Evolutionary conservation across 163 green algal genomes (phyloP), one percentile per base, ranked within the genome.

Genomic region (Scenedesmus sp.): DNA sequence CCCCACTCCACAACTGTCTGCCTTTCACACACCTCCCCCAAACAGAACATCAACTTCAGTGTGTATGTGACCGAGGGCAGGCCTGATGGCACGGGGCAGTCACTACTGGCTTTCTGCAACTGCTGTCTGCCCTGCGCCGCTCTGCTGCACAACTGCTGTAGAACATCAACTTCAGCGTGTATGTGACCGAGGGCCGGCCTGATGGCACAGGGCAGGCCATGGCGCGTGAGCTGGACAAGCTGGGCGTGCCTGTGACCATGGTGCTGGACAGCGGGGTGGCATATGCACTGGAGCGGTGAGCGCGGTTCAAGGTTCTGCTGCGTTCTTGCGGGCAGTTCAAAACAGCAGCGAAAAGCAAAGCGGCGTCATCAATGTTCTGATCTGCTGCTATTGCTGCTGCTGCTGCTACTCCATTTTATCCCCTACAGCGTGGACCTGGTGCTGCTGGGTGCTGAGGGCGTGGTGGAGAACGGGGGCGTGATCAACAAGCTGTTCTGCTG

Each of bases 181-280:
- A 99, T 10, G 95, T 98, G 23, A 99, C 98, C 1, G 98, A 99
- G 93, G 97, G 97, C 0, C 94, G 98, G 26, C 97, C 97, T 0
- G 97, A 99, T 88, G 95, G 95, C 86, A 98, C 97, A 5, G 97
- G 97, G 8, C 87, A 97, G 54, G 93, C 92, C 16, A 99, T 98
- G 97, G 98, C 97, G 3, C 93, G 93, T n/a, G 95, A 94, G 54
- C 94, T 99, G 76, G 92, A 95, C 60, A 95, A 97, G 67, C 88
- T 96, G 64, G 94, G 96, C 60, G 95, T 99, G 23, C 98, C 98
- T 1, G 95, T 97, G 20, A 98, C 96, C 0, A 91, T 99, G 60
- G 93, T 99, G 20, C 93, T 99, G 82, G 98, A 99, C 95, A 96
- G 93, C 55, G 97, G 92, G 2, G 97, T 98, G 13, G 98, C 94